Evolutionary conservation across 371 early-diverging fungal genomes (phyloP).

Genomic region (Lichtheimia hyalospora): DNA sequence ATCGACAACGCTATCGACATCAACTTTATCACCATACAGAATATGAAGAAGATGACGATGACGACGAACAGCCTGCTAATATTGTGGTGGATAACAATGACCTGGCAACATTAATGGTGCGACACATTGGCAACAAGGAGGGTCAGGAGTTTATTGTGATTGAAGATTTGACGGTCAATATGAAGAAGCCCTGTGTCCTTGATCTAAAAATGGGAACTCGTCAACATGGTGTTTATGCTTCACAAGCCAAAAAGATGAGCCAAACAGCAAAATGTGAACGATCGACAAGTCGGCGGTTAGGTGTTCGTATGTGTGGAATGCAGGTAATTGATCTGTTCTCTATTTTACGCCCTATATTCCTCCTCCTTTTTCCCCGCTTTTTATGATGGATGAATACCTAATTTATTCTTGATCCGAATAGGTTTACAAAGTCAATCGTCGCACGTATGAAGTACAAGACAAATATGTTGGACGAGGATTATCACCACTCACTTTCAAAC

Average conservation of each 20-base stretch:
- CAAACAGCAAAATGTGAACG: constrained; percentile 87
- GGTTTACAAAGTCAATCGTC: constrained; percentile 76
- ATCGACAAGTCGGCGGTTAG: constrained; percentile 84
- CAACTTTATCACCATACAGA: constrained; percentile 2
- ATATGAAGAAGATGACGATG: neutral
- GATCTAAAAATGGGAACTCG: constrained; percentile 97
- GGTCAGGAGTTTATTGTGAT: constrained; percentile 80
- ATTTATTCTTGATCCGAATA: constrained; percentile 3
- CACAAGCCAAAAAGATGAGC: constrained; percentile 72
- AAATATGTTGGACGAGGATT: constrained; percentile 94
- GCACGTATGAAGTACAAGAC: constrained; percentile 73
- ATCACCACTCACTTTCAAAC: constrained; percentile 68
- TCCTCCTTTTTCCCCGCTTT: neutral
- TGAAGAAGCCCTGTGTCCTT: constrained; percentile 85
- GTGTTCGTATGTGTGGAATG: constrained; percentile 96
- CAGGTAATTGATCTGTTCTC: constrained; percentile 58
- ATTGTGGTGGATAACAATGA: constrained; percentile 1
- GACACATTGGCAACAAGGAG: neutral
- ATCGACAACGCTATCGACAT: constrained; percentile 3
- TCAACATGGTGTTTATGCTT: constrained; percentile 89
- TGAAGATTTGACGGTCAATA: constrained; percentile 86
- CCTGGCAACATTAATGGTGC: neutral
- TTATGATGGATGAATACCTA: neutral
- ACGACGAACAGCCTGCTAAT: neutral
- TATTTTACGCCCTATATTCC: no score